Evolutionary conservation across 768 basidiomycete species (phyloP), one percentile per base, ranked within the genome.

Genomic region (Calvatia gigantea): DNA sequence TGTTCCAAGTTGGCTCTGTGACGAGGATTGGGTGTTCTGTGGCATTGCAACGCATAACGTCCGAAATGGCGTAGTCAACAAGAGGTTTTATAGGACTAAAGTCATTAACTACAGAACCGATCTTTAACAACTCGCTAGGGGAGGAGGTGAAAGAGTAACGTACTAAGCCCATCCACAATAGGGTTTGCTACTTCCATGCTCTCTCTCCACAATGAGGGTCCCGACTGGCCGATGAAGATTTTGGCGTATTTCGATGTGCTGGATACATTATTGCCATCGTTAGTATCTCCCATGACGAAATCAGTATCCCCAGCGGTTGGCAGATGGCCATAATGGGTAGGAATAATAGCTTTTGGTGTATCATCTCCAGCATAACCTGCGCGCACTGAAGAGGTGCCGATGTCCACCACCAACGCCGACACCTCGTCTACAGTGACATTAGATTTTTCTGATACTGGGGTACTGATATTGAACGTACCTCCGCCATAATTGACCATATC

Each of bases 291-390:
- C 85, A 87, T 87, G 1, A 73, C 46, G 3, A 84, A 73, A 61
- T 87, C 85, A 21, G 65, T 73, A 58, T 84, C 75, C 39, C 64
- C 62, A 5, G 70, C 60, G 39, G 70, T 69, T 56, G 71, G 73
- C 38, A 80, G 80, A 69, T 85, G 94, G 29, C 95, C 95, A 70
- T 93, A 98, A 41, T 84, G 79, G 2, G 94, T 90, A 6, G 97
- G 90, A 60, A 96, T 84, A 58, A 98, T 85, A 15, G 91, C 89
- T 71, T 93, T 92, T 15, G 97, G 97, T 9, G 89, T 83, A 65
- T 98, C 97, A 71, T 98, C 96, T 43, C 97, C 97, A 9, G 97
- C 96, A 70, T 98, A 97, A 51, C 97, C 97, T 9, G 94, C 93
- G 67, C 97, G 87, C 51, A 95, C 74, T 7, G 93, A 89, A 23